phyloP scores from a whole-genome alignment of 805 yeast species.

The Candida dajiaensis region DNA sequence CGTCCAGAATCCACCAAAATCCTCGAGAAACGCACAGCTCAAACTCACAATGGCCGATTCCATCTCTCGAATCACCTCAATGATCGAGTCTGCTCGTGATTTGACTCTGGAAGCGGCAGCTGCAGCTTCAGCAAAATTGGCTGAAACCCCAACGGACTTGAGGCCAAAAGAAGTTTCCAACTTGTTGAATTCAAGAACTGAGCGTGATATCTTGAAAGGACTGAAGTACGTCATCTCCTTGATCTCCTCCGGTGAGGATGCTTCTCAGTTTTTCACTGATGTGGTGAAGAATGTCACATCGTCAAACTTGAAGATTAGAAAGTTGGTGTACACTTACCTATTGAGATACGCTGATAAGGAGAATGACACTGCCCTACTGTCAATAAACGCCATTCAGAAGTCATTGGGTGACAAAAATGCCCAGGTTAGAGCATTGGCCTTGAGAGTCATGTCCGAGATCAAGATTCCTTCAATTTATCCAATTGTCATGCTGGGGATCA shows the following conservation, averaged over 20 bases:
- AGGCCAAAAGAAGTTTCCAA: slow-evolving; percentile 62
- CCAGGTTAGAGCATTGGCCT: slow-evolving; percentile 61
- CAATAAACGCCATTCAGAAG: slow-evolving; percentile 90
- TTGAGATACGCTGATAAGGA: slow-evolving; percentile 73
- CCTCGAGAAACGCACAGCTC: neutral
- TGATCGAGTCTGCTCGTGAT: slow-evolving; percentile 75
- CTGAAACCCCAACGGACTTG: slow-evolving; percentile 53
- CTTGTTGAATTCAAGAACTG: slow-evolving; percentile 61
- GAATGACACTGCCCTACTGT: slow-evolving; percentile 83
- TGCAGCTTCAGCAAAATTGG: slow-evolving; percentile 60
- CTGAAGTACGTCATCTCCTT: slow-evolving; percentile 48
- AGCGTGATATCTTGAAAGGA: slow-evolving; percentile 56
- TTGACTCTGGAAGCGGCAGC: slow-evolving; percentile 80
- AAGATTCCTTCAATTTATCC: slow-evolving; percentile 77
- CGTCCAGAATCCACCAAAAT: neutral
- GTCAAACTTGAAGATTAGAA: slow-evolving; percentile 53
- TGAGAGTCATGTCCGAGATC: slow-evolving; percentile 79
- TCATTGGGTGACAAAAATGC: slow-evolving; percentile 67
- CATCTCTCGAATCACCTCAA: slow-evolving; percentile 55
- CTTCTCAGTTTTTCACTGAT: slow-evolving; percentile 60
- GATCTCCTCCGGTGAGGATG: slow-evolving; percentile 34
- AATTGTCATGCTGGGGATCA: slow-evolving; percentile 66
- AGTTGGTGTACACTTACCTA: slow-evolving; percentile 72
- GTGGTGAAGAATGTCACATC: slow-evolving; percentile 86
- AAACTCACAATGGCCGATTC: slow-evolving; percentile 43